Conservation (phyloP, 2,329 filamentous ascomycete species). For the Calonectria pauciramosa region DNA sequence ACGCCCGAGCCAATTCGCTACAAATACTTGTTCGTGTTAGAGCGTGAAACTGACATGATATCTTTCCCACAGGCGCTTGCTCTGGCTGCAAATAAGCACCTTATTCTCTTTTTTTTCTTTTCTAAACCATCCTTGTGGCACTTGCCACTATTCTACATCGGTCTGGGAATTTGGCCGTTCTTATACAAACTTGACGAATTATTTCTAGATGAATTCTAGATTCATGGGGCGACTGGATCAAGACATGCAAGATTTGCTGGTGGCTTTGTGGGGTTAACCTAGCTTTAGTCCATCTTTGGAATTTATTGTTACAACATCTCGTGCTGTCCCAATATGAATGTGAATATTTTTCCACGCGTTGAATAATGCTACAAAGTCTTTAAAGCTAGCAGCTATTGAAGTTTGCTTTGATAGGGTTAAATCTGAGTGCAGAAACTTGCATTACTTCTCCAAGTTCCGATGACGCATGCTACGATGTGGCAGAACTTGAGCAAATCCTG, state of each 20-base stretch:
- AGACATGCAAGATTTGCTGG: constrained; percentile 26
- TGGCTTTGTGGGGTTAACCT: constrained; percentile 28
- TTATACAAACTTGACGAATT: constrained; percentile 17
- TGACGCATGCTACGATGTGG: background rate
- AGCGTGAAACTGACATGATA: constrained; percentile 29
- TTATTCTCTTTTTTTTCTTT: constrained; percentile 3
- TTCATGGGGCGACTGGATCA: constrained; percentile 21
- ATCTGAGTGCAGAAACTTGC: background rate
- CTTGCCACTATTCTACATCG: constrained; percentile 33
- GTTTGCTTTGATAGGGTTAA: background rate
- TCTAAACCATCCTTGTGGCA: constrained; percentile 26
- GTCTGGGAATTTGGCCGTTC: constrained; percentile 18
- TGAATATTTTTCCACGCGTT: background rate
- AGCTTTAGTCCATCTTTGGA: constrained; percentile 39
- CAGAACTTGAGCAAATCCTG: background rate
- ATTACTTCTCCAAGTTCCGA: background rate
- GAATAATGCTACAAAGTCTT: background rate
- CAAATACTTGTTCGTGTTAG: background rate
- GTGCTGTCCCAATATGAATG: background rate
- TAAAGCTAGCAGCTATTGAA: background rate
- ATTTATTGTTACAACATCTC: constrained; percentile 23
- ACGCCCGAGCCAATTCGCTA: background rate
- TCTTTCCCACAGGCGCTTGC: constrained; percentile 47
- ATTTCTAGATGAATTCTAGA: constrained; percentile 18
- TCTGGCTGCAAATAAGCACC: constrained; percentile 46